Evolutionary conservation across 371 early-diverging fungal genomes (phyloP), one percentile per base, ranked within the genome.

Genomic region (Rhizopus delemar): DNA sequence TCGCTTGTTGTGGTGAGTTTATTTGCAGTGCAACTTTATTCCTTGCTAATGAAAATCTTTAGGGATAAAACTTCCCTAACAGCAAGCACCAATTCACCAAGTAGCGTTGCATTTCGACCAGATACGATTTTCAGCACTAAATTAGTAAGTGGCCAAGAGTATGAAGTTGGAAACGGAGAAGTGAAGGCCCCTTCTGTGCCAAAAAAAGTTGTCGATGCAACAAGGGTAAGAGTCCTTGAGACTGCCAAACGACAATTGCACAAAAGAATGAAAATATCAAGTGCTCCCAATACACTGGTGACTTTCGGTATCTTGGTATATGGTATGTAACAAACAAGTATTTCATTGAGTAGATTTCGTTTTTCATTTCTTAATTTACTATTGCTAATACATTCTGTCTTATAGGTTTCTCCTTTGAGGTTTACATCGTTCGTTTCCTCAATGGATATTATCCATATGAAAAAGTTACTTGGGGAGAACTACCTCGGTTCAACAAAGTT

Each of bases 11-110:
- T 48, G 31, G 29, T 48, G 48, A 48, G 48, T 15, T 48, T 48
- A 48, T 48, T 22, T 48, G 48, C 29, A 48, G 48, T 3, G 48
- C 48, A 48, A 15, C 48, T 48, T 48, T 48, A 48, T 48, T 48
- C 48, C 16, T 48, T 48, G 3, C 48, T 48, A 48, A 48, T 48
- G n/a, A 48, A 48, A 48, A 48, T 48, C 48, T 15, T 48, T 48
- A 32, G 48, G 32, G 48, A 48, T 48, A 48, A 43, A 43, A 15
- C 43, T 5, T 43, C 43, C 4, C 4, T 43, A 15, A 43, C 43
- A 43, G 43, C 43, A 43, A 43, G 43, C 2, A 5, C 43, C 43
- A 43, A 43, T 2, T 43, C 43, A 43, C 43, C 43, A 43, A 43
- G 15, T 43, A 43, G 43, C 4, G 4, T 43, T 1, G 2, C 43